Base-by-base conservation (phyloP, 176 grass and related monocot species). In the Dactylis glomerata region DNA sequence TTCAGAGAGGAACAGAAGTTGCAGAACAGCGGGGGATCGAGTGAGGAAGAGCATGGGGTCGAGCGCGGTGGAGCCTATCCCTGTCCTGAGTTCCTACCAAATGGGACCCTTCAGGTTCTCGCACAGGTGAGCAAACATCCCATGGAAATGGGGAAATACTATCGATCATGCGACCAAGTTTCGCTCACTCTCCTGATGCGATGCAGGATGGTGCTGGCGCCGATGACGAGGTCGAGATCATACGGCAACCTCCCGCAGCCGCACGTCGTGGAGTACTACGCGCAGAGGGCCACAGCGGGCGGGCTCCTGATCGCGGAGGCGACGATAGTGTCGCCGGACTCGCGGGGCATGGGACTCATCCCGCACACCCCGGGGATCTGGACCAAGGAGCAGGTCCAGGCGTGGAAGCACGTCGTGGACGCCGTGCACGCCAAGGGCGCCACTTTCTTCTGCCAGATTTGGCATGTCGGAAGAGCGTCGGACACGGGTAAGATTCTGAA, bases 371-470 rank as follows among this genome's bases (percentile, higher is more conserved):
- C 88, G 0, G 91, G 91, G 5, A 93, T 93, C 75, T 93, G 88
- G 91, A 85, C 88, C 1, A 89, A 86, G 83, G 91, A 87, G 37
- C 94, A 96, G 40, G 73, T 96, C 14, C 86, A 91, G 50, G 88
- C 91, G 30, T 96, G 94, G 94, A 96, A 89, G 67, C 91, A 84
- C 16, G 47, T 93, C 46, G 91, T 96, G 51, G 66, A 93, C 65
- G 76, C 86, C 0, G 88, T 91, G 33, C 94, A 96, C 89, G 73
- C 77, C 1, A 93, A 87, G 79, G 94, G 77, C 36, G 94, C 84
- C 6, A 61, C 81, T 74, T 93, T 93, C 86, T 96, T 96, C 81
- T 96, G 88, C 76, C 93, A 95, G 73, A 90, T 95, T 74, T 92
- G 87, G 93, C 93, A 95, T 63, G 86, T 78, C 10, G 91, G 93